Evolutionary conservation across 257 asterid genomes (phyloP).

Genomic region (Thymus quinquecostatus): DNA sequence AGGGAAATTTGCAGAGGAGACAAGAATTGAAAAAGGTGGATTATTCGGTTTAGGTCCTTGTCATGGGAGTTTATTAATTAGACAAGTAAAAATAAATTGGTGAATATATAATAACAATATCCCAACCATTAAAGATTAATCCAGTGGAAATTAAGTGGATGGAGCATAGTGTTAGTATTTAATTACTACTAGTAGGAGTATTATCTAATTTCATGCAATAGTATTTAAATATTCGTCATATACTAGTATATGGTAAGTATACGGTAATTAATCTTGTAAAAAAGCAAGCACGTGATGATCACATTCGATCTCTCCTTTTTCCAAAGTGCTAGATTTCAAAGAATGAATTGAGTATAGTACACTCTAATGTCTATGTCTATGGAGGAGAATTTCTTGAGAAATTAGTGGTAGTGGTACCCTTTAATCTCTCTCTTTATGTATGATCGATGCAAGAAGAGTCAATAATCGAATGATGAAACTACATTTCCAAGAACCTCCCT

Average conservation of each 20-base stretch:
- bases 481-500: constrained; percentile 5
- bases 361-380: background rate
- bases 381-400: background rate
- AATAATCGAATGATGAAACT: constrained; percentile 34
- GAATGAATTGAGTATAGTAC: constrained; percentile 31
- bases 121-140: background rate
- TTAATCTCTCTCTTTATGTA: too few relatives aligned
- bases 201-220: too few relatives aligned
- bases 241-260: too few relatives aligned
- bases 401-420: too few relatives aligned
- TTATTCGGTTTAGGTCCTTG: constrained; percentile 29
- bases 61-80: constrained; percentile 20
- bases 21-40: constrained; percentile 9
- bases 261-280: constrained; percentile 14
- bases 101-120: background rate
- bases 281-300: constrained; percentile 33
- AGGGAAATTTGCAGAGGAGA: constrained; percentile 23
- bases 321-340: constrained; percentile 31
- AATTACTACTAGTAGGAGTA: too few relatives aligned
- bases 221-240: too few relatives aligned
- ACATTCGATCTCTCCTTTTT: background rate
- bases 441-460: constrained; percentile 23
- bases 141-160: too few relatives aligned
- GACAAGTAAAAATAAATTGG: background rate
- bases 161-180: too few relatives aligned